Percentiles rank a stretch among this genome's conserved stretches.
phyloP scores from a whole-genome alignment of 352 stramenopile species.

The Globisporangium spinosum region DNA sequence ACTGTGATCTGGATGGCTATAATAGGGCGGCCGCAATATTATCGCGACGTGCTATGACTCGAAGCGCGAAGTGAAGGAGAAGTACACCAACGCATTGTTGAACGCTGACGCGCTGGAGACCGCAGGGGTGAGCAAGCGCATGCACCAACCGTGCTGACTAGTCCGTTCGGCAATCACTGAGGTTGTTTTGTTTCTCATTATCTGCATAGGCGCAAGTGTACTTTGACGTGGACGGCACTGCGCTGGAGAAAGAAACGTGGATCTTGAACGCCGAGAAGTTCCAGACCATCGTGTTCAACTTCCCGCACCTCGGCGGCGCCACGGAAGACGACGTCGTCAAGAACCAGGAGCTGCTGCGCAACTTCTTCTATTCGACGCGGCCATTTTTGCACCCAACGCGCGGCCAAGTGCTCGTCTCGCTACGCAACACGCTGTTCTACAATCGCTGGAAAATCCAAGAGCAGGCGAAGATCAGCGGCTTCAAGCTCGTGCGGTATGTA shows the following conservation, averaged over 20 bases:
- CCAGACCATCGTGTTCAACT: conserved; percentile 82
- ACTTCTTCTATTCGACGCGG: conserved; percentile 74
- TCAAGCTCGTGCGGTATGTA: conserved; percentile 55
- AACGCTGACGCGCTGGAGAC: conserved; percentile 73
- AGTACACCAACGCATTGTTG: conserved; percentile 62
- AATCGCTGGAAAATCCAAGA: conserved; percentile 80
- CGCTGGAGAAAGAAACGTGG: conserved; percentile 55
- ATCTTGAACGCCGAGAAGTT: conserved; percentile 42
- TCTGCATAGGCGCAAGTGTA: conserved; percentile 45
- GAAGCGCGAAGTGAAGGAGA: conserved; percentile 57
- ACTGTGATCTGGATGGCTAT: neutral
- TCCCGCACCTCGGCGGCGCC: conserved; percentile 78
- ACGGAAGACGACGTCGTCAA: conserved; percentile 81
- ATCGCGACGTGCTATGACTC: conserved; percentile 78
- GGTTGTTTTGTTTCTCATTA: neutral
- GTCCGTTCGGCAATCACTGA: neutral
- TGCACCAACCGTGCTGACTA: neutral
- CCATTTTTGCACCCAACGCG: conserved; percentile 52
- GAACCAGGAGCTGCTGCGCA: conserved; percentile 71
- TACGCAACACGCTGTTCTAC: conserved; percentile 82
- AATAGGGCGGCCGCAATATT: conserved; percentile 60
- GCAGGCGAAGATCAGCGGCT: conserved; percentile 59
- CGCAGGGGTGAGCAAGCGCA: conserved; percentile 38
- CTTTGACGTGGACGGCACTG: conserved; percentile 67
- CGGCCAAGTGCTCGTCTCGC: conserved; percentile 66